These are phyloP conservation scores for Flaveria trinervia DNA, from an alignment of 129 eudicot genomes.

Conservation along the genomic window DNA sequence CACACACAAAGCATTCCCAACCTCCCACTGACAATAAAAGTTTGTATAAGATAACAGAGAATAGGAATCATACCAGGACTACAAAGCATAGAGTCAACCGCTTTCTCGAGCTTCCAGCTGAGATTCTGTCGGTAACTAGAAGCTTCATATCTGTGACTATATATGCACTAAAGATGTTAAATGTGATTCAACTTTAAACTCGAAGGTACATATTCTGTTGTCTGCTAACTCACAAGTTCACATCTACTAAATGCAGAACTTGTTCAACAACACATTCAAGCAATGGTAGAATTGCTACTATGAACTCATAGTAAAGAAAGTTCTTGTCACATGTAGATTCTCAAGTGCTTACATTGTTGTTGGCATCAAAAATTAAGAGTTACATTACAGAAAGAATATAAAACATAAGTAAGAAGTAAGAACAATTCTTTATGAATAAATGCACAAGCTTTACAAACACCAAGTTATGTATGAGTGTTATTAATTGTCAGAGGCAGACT, in stretches of 20 bases:
- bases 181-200: slow-evolving; percentile 12
- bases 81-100: neutral
- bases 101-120: slow-evolving; percentile 22
- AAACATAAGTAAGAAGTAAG: neutral
- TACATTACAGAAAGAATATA: slow-evolving; percentile 5
- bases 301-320: no score
- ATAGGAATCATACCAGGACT: slow-evolving; percentile 10
- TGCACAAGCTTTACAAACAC: slow-evolving; percentile 24
- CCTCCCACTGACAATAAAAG: neutral
- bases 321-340: slow-evolving; percentile 19
- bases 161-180: neutral
- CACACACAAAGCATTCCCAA: neutral
- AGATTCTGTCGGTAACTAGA: slow-evolving; percentile 21
- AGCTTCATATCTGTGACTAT: neutral
- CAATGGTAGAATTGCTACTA: neutral
- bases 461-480: slow-evolving; percentile 13
- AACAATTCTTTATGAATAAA: slow-evolving; percentile 7
- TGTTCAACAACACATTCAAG: neutral
- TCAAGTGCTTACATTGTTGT: slow-evolving; percentile 5
- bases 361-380: slow-evolving; percentile 6
- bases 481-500: slow-evolving; percentile 73
- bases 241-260: slow-evolving; percentile 1
- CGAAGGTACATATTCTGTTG: slow-evolving; percentile 23
- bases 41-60: slow-evolving; percentile 21
- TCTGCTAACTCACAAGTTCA: slow-evolving; percentile 21